These are phyloP conservation scores for Leccinum cinnamomeum DNA, from an alignment of 1,284 basidiomycete genomes.

Conservation along the genomic window DNA sequence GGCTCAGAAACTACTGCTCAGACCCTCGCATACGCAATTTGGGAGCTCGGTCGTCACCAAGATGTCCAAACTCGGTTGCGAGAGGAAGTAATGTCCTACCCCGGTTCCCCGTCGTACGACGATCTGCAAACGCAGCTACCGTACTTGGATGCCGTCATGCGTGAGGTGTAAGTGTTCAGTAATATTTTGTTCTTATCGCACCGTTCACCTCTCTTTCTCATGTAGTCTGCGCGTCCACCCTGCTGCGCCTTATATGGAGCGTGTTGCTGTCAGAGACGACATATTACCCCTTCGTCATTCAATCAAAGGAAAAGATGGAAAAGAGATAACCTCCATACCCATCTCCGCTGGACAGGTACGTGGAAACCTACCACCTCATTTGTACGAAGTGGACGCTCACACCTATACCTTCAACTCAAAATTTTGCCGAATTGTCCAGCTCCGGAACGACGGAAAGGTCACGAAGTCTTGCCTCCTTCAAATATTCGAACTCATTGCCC, in stretches of 20 bases:
- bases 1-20: constrained; percentile 11
- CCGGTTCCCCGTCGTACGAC: constrained; percentile 6
- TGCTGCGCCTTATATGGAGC: constrained; percentile 7
- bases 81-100: constrained; percentile 4
- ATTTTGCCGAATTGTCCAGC: too few relatives aligned
- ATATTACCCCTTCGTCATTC: constrained; percentile 8
- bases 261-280: constrained; percentile 9
- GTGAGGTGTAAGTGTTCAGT: constrained; percentile 8
- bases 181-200: background rate
- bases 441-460: too few relatives aligned
- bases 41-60: constrained; percentile 11
- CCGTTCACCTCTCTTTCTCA: background rate
- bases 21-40: constrained; percentile 8
- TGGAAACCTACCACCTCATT: background rate
- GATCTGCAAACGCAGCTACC: constrained; percentile 8
- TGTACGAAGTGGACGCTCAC: background rate
- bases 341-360: constrained; percentile 10
- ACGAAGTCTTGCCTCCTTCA: too few relatives aligned
- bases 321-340: constrained; percentile 5
- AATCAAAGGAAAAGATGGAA: constrained; percentile 1
- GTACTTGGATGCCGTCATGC: constrained; percentile 11
- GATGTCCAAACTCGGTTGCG: constrained; percentile 8
- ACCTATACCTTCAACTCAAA: too few relatives aligned
- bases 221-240: constrained; percentile 9
- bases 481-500: too few relatives aligned